Evolutionary conservation across 2,329 filamentous ascomycete genomes (phyloP), one percentile per base, ranked within the genome.

Genomic region (Aspergillus sp.): DNA sequence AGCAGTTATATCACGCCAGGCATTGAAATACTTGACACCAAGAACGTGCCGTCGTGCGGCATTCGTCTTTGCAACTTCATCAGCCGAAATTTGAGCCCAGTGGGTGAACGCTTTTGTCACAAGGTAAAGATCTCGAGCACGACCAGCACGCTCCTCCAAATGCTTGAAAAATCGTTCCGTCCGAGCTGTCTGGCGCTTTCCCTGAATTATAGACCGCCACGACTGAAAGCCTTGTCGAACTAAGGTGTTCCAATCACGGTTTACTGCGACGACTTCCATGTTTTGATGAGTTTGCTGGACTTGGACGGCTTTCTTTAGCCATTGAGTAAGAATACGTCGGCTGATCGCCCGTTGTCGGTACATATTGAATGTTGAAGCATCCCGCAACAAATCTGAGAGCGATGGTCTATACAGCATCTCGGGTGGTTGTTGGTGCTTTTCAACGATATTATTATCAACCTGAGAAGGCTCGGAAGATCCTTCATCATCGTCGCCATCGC

Each of bases 31-130:
- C 43, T 79, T 78, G 9, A 78, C 80, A 43, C 83, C 75, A 42
- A 93, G 68, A 47, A 90, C 81, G 59, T 88, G 85, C 48, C 81
- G 74, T 49, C 85, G 77, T 13, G 86, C 88, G 34, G 81, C 74
- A 5, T 78, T 79, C 4, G 86, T 88, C 33, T 80, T 77, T 49
- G 81, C 76, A 11, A 82, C 71, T 56, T 88, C 80, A 10, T 86
- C 81, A 5, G 74, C 76, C 8, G 86, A 77, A 40, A 77, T 72
- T 43, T 78, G 76, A 8, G 78, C 77, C 88, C 88, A 94, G 50
- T 85, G 81, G 1, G 74, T 77, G 44, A 88, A 82, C 2, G 79
- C 76, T 60, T 81, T 83, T 4, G 75, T 78, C 45, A 85, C 64
- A 6, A 88, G 71, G 53, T 81, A 85, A 8, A 86, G 66, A 57